A percentile compares a stretch with the other conserved stretches of the same genome.
Conservation (phyloP, 257 asterid genomes). For the Primulina huaijiensis region DNA sequence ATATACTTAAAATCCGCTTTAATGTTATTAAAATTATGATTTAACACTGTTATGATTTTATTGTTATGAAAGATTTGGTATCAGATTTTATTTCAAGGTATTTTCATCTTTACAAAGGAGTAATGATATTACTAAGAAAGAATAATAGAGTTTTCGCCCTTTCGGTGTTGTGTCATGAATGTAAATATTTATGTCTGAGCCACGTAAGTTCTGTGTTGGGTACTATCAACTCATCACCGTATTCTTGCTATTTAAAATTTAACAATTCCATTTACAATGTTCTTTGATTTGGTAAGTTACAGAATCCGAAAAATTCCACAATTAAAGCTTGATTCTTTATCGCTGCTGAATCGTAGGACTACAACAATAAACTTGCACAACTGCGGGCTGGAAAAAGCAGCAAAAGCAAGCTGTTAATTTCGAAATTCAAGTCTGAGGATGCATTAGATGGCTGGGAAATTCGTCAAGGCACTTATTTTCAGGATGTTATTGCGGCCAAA, state of each 20-base stretch:
- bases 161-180: neutral
- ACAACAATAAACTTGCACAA: constrained; percentile 87
- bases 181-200: no score
- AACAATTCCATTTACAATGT: no score
- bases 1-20: neutral
- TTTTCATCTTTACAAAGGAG: no score
- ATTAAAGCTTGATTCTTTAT: neutral
- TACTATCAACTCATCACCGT: no score
- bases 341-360: constrained; percentile 54
- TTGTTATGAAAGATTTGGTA: no score
- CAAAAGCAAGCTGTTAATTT: constrained; percentile 88
- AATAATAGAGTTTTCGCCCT: neutral
- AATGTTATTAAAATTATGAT: no score
- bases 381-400: constrained; percentile 97
- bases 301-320: neutral
- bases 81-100: no score
- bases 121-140: neutral
- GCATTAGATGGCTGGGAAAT: constrained; percentile 88
- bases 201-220: no score
- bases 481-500: constrained; percentile 68
- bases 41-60: neutral
- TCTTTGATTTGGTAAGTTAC: no score
- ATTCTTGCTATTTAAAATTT: no score
- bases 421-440: constrained; percentile 83
- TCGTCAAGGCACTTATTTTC: constrained; percentile 86